Percentiles rank a stretch among this genome's conserved stretches.
Evolutionary conservation across 208 protist species (phyloP).

Genomic region (Leishmania arabica): DNA sequence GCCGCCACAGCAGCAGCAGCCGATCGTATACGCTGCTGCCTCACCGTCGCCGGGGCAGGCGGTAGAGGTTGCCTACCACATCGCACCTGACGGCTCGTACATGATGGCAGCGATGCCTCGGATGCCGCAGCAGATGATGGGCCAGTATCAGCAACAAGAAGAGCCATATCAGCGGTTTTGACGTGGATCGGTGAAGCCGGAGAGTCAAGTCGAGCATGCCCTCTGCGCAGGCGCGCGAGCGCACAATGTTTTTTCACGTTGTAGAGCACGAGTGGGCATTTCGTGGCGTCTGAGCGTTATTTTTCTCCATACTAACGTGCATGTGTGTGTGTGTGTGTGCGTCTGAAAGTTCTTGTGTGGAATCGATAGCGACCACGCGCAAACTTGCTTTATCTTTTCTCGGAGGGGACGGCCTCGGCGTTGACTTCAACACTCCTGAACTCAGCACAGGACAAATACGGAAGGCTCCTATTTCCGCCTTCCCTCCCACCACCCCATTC

Average conservation of each 20-base stretch:
- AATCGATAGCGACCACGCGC: not conserved
- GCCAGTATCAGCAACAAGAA: conserved; percentile 4
- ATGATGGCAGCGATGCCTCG: not conserved
- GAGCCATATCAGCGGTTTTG: not conserved
- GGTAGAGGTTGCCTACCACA: conserved; percentile 4
- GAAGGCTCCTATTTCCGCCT: not conserved
- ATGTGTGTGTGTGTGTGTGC: not conserved
- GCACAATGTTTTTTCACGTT: not conserved
- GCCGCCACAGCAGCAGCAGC: conserved; percentile 9
- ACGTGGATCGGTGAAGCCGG: no score
- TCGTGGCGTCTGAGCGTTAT: not conserved
- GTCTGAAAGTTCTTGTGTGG: not conserved
- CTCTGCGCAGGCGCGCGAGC: not conserved
- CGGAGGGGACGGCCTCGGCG: not conserved
- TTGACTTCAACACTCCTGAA: not conserved
- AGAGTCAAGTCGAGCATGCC: not conserved
- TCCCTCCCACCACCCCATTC: not conserved
- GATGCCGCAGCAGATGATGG: conserved; percentile 9
- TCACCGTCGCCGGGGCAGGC: not conserved
- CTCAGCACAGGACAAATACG: not conserved
- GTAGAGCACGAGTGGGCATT: not conserved
- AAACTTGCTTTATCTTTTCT: conserved; percentile 1
- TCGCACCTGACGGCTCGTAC: conserved; percentile 11
- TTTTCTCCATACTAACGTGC: not conserved
- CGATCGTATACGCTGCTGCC: conserved; percentile 8